Base-by-base conservation (phyloP, 495 filamentous ascomycete genomes). In the Penicillium manginii region DNA sequence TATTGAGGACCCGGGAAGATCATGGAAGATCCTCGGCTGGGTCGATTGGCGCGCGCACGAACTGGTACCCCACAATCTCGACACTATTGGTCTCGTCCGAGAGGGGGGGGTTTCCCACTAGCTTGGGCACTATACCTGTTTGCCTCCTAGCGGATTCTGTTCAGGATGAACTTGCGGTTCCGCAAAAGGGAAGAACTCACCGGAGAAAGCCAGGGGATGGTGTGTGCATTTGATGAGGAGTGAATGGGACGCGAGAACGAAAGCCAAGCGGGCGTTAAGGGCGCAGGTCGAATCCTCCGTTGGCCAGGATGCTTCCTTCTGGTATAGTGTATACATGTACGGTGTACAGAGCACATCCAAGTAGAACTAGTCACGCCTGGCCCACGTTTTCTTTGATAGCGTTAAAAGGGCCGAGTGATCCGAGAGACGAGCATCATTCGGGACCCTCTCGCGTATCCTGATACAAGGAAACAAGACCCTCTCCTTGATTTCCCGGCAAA, bases 1-100 rank as follows among this genome's bases (percentile, higher is more conserved):
- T 65, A 66, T 68, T 66, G 67, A 68, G 62, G 65, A 68, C 65
- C 67, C 62, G 62, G 65, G 62, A 17, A 65, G 67, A 70, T 70
- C 64, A 35, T 55, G 23, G 62, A 42, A 14, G 67, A 70, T 70
- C 67, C 58, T 52, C 50, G 26, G n/a, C 51, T 17, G 45, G 65
- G 57, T 65, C 64, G 59, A 68, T 68, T 65, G 65, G 67, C 67
- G 53, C 50, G 47, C 53, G 50, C 57, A 68, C 59, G 67, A 68
- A 70, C 67, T 51, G 42, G 26, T 68, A n/a, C 65, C 52, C 62
- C 67, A 70, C 46, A 21, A 33, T 50, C 45, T n/a, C 33, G 21
- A 49, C 50, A 54, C 47, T 11, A 69, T 69, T 69, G 67, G 67
- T 55, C 33, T 64, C 47, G 23, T 43, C 18, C 31, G 47, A 49